These are phyloP conservation scores for Teratosphaeria nubilosa DNA, from an alignment of 2,329 filamentous ascomycete genomes.

Conservation along the genomic window DNA sequence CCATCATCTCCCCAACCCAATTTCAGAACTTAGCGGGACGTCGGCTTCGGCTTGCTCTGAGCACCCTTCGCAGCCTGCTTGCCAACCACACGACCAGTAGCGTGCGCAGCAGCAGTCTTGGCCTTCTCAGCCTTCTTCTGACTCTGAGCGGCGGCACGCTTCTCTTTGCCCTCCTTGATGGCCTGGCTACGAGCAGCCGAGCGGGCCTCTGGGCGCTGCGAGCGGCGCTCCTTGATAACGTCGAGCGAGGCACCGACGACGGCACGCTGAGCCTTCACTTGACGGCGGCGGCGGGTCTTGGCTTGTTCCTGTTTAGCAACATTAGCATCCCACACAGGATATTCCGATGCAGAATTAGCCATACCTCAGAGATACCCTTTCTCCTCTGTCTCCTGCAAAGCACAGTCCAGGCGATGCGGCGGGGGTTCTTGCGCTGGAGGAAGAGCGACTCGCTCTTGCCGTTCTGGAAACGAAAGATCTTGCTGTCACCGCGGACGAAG, in stretches of 20 bases:
- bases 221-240: conserved; percentile 98
- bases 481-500: conserved; percentile 99
- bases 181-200: conserved; percentile 78
- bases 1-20: background rate
- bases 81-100: conserved; percentile 60
- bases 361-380: conserved; percentile 99
- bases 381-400: conserved; percentile 98
- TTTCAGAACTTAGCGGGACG: conserved; percentile 60
- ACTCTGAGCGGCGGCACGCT: conserved; percentile 79
- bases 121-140: conserved; percentile 99
- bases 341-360: conserved; percentile 13
- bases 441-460: conserved; percentile 99
- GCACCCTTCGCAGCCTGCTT: conserved; percentile 97
- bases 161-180: conserved; percentile 98
- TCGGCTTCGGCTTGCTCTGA: conserved; percentile 72
- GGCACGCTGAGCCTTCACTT: conserved; percentile 96
- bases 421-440: conserved; percentile 99
- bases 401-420: conserved; percentile 96
- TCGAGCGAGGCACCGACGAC: conserved; percentile 99
- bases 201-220: conserved; percentile 90
- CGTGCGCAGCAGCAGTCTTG: conserved; percentile 63
- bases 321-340: conserved; percentile 9
- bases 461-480: conserved; percentile 99
- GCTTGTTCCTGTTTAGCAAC: conserved; percentile 70
- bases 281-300: conserved; percentile 98